Base-by-base conservation (phyloP, 345 rosid species). In the Firmiana major region DNA sequence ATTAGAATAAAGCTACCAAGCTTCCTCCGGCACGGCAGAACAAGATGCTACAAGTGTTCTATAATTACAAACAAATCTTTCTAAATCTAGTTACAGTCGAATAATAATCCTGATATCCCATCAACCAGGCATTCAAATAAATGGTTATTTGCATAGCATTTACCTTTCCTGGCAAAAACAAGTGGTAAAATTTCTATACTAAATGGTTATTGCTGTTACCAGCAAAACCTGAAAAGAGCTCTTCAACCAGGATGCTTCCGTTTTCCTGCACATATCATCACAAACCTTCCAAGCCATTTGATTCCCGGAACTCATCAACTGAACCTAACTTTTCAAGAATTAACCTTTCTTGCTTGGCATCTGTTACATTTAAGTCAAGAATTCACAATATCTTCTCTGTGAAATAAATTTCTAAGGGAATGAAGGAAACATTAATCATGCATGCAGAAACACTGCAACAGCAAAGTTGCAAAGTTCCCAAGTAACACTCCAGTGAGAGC, bases 321-420 rank as follows among this genome's bases (percentile, higher is more conserved):
- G 84, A 77, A 75, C 88, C 87, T 77, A 94, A 88, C 84, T 88
- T 94, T 81, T 85, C 84, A 46, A 94, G 90, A 74, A 94, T 91
- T 63, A 84, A 28, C 79, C 38, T 87, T 89, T 94, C 97, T 83
- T 92, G 97, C 85, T 86, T 90, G 31, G 83, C 87, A 83, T 92
- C 97, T 90, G 78, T 72, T 54, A 62, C 68, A 67, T 58, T 59
- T n/a, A 58, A 78, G 91, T 90, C 79, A 89, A 85, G 92, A 51
- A 75, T 51, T 63, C 69, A 76, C 63, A 60, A 58, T 12, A 49
- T 34, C 16, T 9, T 28, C 40, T 19, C 24, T 28, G 49, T 5
- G 22, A 49, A 70, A 48, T 28, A 63, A 42, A 49, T 7, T 9
- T 24, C 24, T 1, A 42, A 53, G 48, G 7, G 36, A 34, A 43